A percentile compares a stretch with the other conserved stretches of the same genome.
Evolutionary conservation across 768 basidiomycete species (phyloP).

Genomic region (Tulasnella calospora): DNA sequence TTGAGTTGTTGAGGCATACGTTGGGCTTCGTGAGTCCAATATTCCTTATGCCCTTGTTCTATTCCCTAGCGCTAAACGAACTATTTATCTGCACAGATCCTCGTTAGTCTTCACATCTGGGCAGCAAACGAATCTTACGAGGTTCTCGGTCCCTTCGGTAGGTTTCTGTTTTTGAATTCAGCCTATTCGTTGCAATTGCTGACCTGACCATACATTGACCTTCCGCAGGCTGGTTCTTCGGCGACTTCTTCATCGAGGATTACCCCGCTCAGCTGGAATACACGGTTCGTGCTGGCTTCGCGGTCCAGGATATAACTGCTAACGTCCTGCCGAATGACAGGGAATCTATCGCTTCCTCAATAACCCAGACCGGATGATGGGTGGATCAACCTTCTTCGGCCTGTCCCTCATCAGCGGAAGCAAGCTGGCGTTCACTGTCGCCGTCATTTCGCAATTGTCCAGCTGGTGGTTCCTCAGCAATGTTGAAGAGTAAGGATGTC

Average conservation of each 20-base stretch:
- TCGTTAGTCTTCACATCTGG: slow-evolving; percentile 89
- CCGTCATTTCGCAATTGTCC: slow-evolving; percentile 75
- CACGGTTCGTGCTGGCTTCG: slow-evolving; percentile 55
- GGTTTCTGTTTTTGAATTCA: slow-evolving; percentile 29
- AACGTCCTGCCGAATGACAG: slow-evolving; percentile 10
- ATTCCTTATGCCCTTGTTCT: not conserved
- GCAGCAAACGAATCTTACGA: slow-evolving; percentile 84
- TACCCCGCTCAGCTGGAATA: slow-evolving; percentile 88
- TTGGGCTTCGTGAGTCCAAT: slow-evolving; percentile 65
- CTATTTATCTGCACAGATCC: slow-evolving; percentile 47
- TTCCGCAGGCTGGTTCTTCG: slow-evolving; percentile 91
- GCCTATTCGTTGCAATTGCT: not conserved
- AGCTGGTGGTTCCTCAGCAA: slow-evolving; percentile 94
- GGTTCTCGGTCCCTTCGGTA: slow-evolving; percentile 89
- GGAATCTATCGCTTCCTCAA: slow-evolving; percentile 55
- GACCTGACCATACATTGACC: not conserved
- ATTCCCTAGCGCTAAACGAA: not conserved
- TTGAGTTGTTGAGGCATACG: slow-evolving; percentile 81
- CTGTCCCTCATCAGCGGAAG: slow-evolving; percentile 86
- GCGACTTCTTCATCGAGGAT: slow-evolving; percentile 93
- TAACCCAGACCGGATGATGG: slow-evolving; percentile 88
- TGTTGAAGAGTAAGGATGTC: slow-evolving; percentile 74
- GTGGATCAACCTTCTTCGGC: slow-evolving; percentile 92
- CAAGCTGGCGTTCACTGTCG: slow-evolving; percentile 82
- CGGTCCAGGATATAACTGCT: not conserved